Conservation (phyloP, 257 asterid genomes). For the Fraxinus cuspidata region DNA sequence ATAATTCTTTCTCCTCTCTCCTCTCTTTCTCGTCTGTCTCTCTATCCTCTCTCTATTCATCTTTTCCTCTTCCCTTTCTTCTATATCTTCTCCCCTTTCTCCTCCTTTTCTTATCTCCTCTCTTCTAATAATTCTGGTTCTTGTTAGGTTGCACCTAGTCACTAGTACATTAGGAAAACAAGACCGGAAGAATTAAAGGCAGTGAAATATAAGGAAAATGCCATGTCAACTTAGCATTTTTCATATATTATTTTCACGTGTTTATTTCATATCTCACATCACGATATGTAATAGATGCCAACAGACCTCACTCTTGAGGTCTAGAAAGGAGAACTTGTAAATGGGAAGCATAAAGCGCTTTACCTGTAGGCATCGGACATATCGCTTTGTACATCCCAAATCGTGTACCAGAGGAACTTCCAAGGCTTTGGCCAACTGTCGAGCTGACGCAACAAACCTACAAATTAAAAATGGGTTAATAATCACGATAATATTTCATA, state of each 20-base stretch:
- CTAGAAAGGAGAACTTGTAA: neutral
- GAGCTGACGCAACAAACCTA: constrained; percentile 98
- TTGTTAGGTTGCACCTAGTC: too few relatives aligned
- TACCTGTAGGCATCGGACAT: constrained; percentile 96
- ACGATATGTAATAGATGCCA: neutral
- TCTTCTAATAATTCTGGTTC: too few relatives aligned
- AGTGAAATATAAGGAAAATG: neutral
- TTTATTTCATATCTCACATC: neutral
- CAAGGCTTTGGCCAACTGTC: constrained; percentile 94
- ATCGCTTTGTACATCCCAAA: constrained; percentile 96
- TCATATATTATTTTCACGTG: neutral
- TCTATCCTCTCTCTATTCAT: too few relatives aligned
- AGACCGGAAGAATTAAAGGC: neutral
- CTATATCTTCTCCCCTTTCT: too few relatives aligned
- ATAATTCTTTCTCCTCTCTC: too few relatives aligned
- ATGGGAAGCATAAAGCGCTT: neutral
- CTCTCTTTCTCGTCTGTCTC: too few relatives aligned
- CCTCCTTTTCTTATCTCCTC: too few relatives aligned
- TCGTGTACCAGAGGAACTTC: constrained; percentile 96
- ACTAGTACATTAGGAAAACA: neutral
- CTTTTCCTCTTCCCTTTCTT: too few relatives aligned
- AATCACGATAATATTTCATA: neutral
- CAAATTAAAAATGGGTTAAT: constrained; percentile 20
- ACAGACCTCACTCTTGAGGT: neutral
- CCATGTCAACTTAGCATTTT: neutral